Base-by-base conservation (phyloP, 2,329 filamentous ascomycete species). In the Chrysoporthe puriensis region DNA sequence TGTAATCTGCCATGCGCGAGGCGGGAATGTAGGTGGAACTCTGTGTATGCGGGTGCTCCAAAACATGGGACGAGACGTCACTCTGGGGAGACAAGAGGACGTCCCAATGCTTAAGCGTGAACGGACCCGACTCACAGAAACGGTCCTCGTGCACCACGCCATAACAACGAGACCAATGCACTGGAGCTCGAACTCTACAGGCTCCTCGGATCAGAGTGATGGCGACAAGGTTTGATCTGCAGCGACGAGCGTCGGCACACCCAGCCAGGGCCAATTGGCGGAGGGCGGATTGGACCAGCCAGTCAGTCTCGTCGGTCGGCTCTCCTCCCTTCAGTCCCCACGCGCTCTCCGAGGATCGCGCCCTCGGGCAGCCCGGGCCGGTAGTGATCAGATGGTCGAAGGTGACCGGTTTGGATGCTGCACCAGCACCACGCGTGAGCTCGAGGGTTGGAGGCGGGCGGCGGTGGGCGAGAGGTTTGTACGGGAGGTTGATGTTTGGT, bases 1-100 rank as follows among this genome's bases (percentile, higher is more conserved):
- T 54, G 54, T 57, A 36, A 46, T 46, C 42, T 61, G 59, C 58
- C 42, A 46, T 26, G 42, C 34, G 58, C 48, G 48, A 32, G 50
- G 57, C 34, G 48, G 52, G 34, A 34, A 21, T 44, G 42, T n/a
- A 21, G 57, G 26, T 46, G 62, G 62, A 50, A 36, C 43, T 65
- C 32, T 26, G 52, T 43, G 34, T 32, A 42, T 32, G 56, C 7
- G 54, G 40, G 26, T 11, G 43, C 42, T 43, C 32, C 50, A 43
- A 66, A 50, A 69, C 60, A 67, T 62, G 64, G 64, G 64, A 69
- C 62, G 65, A 69, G 58, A 60, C 65, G 62, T 67, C 62, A 62
- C 62, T 14, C n/a, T 54, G 62, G 36, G 46, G 34, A 57, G 54
- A 40, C n/a, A 32, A 57, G 54, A 57, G 34, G 32, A 11, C 16